phyloP scores from a whole-genome alignment of 805 yeast species.

The Limtongozyma cylindracea region DNA sequence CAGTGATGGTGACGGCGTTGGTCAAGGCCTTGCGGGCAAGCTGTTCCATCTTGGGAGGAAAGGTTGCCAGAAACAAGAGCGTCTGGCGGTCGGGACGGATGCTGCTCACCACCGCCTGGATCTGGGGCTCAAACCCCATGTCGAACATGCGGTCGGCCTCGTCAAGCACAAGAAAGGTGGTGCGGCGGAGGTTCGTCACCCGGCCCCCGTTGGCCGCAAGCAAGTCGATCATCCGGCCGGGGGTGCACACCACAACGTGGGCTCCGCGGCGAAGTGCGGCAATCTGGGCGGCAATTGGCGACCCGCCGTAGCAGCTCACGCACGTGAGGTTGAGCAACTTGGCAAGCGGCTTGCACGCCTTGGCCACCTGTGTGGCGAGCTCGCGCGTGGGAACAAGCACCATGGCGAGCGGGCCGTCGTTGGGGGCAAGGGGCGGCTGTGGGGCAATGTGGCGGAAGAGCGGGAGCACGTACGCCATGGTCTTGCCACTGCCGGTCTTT shows the following conservation, averaged over 20 bases:
- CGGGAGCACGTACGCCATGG: slow-evolving; percentile 70
- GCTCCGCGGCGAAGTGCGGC: slow-evolving; percentile 55
- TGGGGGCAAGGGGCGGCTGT: slow-evolving; percentile 25
- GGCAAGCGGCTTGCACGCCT: slow-evolving; percentile 36
- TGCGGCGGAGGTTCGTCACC: slow-evolving; percentile 36
- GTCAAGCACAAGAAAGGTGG: slow-evolving; percentile 71
- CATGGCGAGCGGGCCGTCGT: slow-evolving; percentile 56
- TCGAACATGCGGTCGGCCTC: slow-evolving; percentile 96
- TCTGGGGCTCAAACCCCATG: slow-evolving; percentile 93
- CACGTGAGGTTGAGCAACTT: slow-evolving; percentile 22
- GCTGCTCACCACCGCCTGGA: slow-evolving; percentile 49
- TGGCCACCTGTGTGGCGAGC: slow-evolving; percentile 60
- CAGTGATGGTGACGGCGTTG: slow-evolving; percentile 49
- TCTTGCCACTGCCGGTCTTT: slow-evolving; percentile 92
- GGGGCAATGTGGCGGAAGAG: slow-evolving; percentile 64
- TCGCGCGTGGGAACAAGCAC: slow-evolving; percentile 86
- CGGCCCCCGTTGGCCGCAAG: slow-evolving; percentile 66
- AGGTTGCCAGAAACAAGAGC: slow-evolving; percentile 83
- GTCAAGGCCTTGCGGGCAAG: slow-evolving; percentile 41
- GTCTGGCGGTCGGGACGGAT: slow-evolving; percentile 75
- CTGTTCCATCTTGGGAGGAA: slow-evolving; percentile 55
- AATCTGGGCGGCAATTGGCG: slow-evolving; percentile 62
- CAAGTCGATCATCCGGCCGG: slow-evolving; percentile 82
- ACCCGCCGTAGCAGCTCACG: slow-evolving; percentile 80
- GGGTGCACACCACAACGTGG: slow-evolving; percentile 76